Conservation (phyloP, 148 eudicot species). For the Beta vulgaris region DNA sequence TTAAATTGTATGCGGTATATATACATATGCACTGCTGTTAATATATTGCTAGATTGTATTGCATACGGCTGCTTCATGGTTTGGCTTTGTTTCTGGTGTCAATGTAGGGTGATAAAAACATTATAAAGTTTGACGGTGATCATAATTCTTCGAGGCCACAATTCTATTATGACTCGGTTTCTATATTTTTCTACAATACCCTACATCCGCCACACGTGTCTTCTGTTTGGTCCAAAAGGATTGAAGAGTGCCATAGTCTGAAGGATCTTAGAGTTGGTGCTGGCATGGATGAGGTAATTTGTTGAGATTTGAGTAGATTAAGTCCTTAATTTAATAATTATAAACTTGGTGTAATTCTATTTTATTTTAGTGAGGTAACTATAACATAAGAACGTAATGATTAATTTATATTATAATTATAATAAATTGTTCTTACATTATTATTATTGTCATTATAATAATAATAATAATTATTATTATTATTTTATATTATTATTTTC, state of each 20-base stretch:
- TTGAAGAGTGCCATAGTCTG: conserved; percentile 54
- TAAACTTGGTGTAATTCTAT: no score
- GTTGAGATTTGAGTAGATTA: not conserved
- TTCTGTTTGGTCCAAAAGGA: conserved; percentile 47
- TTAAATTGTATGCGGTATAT: conserved; percentile 61
- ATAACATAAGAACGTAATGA: no score
- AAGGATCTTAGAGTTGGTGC: conserved; percentile 48
- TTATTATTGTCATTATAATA: no score
- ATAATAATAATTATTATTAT: no score
- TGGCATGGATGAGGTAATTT: conserved; percentile 65
- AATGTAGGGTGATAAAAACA: conserved; percentile 84
- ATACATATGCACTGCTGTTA: not conserved
- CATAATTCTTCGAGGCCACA: conserved; percentile 94
- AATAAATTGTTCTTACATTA: no score
- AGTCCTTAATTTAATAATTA: no score
- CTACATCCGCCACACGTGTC: conserved; percentile 71
- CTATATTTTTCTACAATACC: conserved; percentile 72
- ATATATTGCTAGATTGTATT: not conserved
- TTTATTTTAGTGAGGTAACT: no score
- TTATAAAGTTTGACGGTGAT: conserved; percentile 89
- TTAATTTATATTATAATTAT: no score
- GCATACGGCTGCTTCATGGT: conserved; percentile 18
- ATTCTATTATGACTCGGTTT: conserved; percentile 76
- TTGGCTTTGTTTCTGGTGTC: conserved; percentile 9
- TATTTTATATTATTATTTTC: no score